A percentile compares a stretch with the other conserved stretches of the same genome.
Conservation (phyloP, 768 basidiomycete genomes). For the Fistulinella prunicolor region DNA sequence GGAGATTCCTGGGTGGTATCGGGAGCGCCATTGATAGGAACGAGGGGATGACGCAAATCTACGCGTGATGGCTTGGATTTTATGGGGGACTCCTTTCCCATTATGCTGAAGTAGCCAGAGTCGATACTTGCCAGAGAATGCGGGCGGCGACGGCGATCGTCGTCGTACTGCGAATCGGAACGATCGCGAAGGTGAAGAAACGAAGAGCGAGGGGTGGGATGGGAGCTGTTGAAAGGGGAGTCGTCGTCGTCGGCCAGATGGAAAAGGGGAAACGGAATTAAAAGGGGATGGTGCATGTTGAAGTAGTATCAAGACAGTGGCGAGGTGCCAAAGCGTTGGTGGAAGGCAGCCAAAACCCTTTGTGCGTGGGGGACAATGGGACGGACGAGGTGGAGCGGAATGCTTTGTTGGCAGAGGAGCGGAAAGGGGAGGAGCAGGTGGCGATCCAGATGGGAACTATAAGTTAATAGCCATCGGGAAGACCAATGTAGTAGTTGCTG, state of each 20-base stretch:
- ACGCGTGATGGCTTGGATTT: slow-evolving; percentile 8
- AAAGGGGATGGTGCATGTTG: slow-evolving; percentile 18
- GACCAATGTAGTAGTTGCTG: not conserved
- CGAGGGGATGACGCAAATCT: slow-evolving; percentile 14
- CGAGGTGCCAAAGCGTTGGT: slow-evolving; percentile 22
- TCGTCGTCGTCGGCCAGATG: slow-evolving; percentile 14
- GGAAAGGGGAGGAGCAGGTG: slow-evolving; percentile 4
- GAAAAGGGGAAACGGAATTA: slow-evolving; percentile 14
- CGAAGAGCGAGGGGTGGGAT: slow-evolving; percentile 23
- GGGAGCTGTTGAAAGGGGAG: slow-evolving; percentile 8
- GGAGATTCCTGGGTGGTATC: slow-evolving; percentile 8
- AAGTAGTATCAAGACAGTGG: slow-evolving; percentile 16
- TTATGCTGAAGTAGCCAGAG: slow-evolving; percentile 28
- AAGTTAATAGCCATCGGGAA: slow-evolving; percentile 19
- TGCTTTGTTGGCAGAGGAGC: slow-evolving; percentile 7
- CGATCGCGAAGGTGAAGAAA: slow-evolving; percentile 7
- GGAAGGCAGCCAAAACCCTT: slow-evolving; percentile 23
- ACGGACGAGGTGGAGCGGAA: slow-evolving; percentile 4
- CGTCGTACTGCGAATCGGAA: not conserved
- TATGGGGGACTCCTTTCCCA: slow-evolving; percentile 21
- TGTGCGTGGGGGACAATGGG: slow-evolving; percentile 22
- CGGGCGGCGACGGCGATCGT: slow-evolving; percentile 12
- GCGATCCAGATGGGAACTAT: slow-evolving; percentile 1
- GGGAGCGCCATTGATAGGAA: slow-evolving; percentile 3
- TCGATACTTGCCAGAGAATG: slow-evolving; percentile 25